Conservation (phyloP, 371 early-diverging fungal species). For the Rhizopus sp. region DNA sequence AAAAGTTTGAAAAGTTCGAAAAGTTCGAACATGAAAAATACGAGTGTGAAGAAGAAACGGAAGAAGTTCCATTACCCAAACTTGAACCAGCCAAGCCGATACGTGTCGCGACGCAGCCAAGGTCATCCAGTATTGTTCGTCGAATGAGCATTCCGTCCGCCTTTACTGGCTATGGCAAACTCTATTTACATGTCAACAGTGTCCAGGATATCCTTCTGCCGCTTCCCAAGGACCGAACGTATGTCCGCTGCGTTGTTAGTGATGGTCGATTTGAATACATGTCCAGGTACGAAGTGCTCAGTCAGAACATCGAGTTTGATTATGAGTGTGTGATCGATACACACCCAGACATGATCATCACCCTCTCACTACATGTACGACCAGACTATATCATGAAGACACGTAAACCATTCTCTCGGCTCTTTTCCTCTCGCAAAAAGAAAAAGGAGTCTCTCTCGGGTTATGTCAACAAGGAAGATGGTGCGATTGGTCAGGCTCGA, state of each 20-base stretch:
- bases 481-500: constrained; percentile 45
- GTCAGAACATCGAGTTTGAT: constrained; percentile 29
- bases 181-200: constrained; percentile 43
- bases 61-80: too few species aligned
- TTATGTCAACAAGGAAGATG: constrained; percentile 48
- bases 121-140: too few species aligned
- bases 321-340: constrained; percentile 45
- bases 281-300: constrained; percentile 44
- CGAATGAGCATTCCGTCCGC: too few species aligned
- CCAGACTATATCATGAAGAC: constrained; percentile 43
- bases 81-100: too few species aligned
- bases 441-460: constrained; percentile 33
- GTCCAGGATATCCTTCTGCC: constrained; percentile 43
- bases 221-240: constrained; percentile 44
- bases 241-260: constrained; percentile 48
- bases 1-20: too few species aligned
- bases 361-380: constrained; percentile 39
- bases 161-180: constrained; percentile 24
- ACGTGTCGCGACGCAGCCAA: too few species aligned
- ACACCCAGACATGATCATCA: constrained; percentile 37
- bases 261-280: constrained; percentile 53
- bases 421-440: constrained; percentile 36
- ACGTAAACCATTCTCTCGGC: constrained; percentile 32
- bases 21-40: too few species aligned
- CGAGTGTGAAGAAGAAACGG: too few species aligned